Evolutionary conservation across 441 rosid genomes (phyloP).

Genomic region (Corymbia citriodora): DNA sequence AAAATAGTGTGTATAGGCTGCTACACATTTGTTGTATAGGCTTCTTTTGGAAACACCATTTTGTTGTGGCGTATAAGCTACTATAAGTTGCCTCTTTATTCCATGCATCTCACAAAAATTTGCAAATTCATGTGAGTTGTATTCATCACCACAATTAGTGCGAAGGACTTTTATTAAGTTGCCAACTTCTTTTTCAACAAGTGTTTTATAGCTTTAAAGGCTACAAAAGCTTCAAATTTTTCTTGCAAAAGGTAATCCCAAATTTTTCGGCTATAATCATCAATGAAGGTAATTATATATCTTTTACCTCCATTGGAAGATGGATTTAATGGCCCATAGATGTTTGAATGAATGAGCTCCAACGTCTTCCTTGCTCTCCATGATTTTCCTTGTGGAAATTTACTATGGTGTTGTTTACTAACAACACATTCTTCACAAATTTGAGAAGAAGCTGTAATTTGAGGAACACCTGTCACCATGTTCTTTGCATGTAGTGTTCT

Average conservation of each 20-base stretch:
- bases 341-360: not conserved
- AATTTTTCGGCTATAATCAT: not conserved
- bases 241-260: not conserved
- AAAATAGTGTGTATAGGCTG: not conserved
- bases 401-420: not conserved
- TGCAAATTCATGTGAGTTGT: not conserved
- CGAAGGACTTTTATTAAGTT: not conserved
- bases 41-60: rapidly evolving
- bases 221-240: not conserved
- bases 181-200: not conserved
- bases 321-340: not conserved
- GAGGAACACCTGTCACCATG: not conserved
- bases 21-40: too few species aligned
- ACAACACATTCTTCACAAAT: not conserved
- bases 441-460: not conserved
- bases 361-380: not conserved
- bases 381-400: not conserved
- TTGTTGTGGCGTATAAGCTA: not conserved
- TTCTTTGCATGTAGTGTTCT: not conserved
- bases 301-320: not conserved
- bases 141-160: not conserved
- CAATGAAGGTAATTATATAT: not conserved
- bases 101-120: not conserved
- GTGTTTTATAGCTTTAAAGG: not conserved
- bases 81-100: not conserved